Base-by-base conservation (phyloP, 768 basidiomycete genomes). In the Nidularia sp. region DNA sequence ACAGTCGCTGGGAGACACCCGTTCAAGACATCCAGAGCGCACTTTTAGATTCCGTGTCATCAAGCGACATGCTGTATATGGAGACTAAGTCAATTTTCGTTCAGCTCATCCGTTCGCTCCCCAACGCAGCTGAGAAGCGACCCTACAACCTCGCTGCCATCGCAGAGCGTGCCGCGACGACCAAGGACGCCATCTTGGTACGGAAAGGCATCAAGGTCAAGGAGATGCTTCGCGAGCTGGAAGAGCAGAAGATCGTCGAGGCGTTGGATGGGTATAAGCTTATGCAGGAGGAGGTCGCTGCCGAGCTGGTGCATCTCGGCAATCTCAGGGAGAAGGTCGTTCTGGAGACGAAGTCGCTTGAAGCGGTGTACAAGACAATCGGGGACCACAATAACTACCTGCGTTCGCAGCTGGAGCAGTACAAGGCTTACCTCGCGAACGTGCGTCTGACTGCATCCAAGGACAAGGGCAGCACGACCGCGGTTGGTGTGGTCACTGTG, bases 61-160 rank as follows among this genome's bases (percentile, higher is more conserved):
- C 94, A 44, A 90, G 90, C 65, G 97, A 99, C 71, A 96, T 99
- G 85, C 83, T 98, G 32, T 99, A 98, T 75, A 98, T 98, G 94
- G 97, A 99, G 67, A 91, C 97, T 52, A 99, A 99, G 74, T 98
- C 96, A 5, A 98, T 98, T 64, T 94, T 99, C 59, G 97, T 98
- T 33, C 94, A 98, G 66, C 83, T 98, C 49, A 85, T 99, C 52
- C 94, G 97, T 58, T 98, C 95, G 33, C 82, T 99, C 51, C 96
- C 96, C 1, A 80, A 86, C 46, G 77, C 85, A 0, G 79, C 84
- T 4, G 91, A 94, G 49, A 90, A 88, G 65, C 84, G 85, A 32
- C 97, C 97, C 0, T 90, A 97, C 65, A 86, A 97, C 64, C 83
- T 99, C 13, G 76, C 85, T 29, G 84, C 79, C 5, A 87, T 98